Evolutionary conservation across 1,139 yeast genomes (phyloP), one percentile per base, ranked within the genome.

Genomic region (Kazachstania sp.): DNA sequence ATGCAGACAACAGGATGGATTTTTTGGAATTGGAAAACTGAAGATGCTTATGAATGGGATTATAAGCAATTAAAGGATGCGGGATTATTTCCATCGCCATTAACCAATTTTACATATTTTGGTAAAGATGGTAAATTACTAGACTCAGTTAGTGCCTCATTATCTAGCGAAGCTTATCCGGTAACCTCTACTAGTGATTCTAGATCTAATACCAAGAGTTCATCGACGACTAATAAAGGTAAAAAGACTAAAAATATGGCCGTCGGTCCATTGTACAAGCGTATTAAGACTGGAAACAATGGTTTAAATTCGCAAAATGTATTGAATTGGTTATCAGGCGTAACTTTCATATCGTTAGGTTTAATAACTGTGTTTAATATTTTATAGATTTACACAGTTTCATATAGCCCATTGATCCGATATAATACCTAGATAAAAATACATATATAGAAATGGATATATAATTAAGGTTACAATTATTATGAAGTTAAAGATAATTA

Each of bases 1-100:
- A 74, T 73, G 57, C n/a, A n/a, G n/a, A 75, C 78, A 42, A 74
- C 75, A 49, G 97, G 97, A 15, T 88, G 95, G 88, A 74, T 88
- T 51, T 86, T 83, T 72, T 92, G 97, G 98, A 81, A 82, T 66
- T 88, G 85, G 80, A 90, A 87, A 72, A 84, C 95, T 30, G 97
- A 92, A 65, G 67, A 69, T 57, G 78, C 94, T 18, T 65, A 83
- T 45, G 97, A 90, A 64, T 92, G 97, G 97, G 95, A 86, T 68
- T 73, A 85, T 66, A 71, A 73, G 50, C 71, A 72, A 52, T 75
- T 88, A 58, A 69, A 76, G 20, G 70, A 68, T 36, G 64, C 73
- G 49, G 85, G 79, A 26, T 63, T 87, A 46, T 83, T 90, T 75
- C 97, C 97, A 46, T 81, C 74, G 61, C 97, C 97, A 34, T 67